Conservation (phyloP, 805 yeast genomes). For the Pichia nanzhaoensis region DNA sequence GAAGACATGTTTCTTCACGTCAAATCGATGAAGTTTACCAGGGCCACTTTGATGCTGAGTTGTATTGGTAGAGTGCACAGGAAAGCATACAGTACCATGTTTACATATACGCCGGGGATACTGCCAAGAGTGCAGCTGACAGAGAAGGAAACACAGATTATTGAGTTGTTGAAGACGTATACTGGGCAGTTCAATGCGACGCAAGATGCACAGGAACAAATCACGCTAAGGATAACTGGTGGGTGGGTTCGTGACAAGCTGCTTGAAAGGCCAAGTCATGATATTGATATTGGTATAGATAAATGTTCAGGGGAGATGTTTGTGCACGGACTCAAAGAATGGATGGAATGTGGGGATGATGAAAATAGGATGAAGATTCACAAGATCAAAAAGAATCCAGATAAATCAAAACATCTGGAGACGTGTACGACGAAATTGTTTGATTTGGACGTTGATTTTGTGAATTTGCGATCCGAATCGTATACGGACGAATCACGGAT, state of each 20-base stretch:
- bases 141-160: slow-evolving; percentile 22
- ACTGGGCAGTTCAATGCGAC: slow-evolving; percentile 21
- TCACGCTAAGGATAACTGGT: slow-evolving; percentile 75
- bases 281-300: slow-evolving; percentile 88
- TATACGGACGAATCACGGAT: slow-evolving; percentile 80
- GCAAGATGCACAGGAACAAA: slow-evolving; percentile 13
- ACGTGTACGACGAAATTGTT: slow-evolving; percentile 88
- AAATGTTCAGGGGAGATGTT: slow-evolving; percentile 79
- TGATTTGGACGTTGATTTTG: slow-evolving; percentile 88
- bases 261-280: slow-evolving; percentile 73
- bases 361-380: slow-evolving; percentile 32
- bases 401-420: slow-evolving; percentile 90
- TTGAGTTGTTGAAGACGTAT: slow-evolving; percentile 23
- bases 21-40: too few species aligned
- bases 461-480: slow-evolving; percentile 80
- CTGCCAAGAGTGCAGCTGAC: slow-evolving; percentile 18
- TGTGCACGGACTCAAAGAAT: slow-evolving; percentile 59
- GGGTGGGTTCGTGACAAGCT: slow-evolving; percentile 98
- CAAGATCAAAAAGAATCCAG: slow-evolving; percentile 87
- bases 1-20: too few species aligned
- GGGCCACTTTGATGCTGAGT: too few species aligned
- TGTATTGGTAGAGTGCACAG: too few species aligned
- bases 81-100: not conserved
- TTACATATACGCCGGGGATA: slow-evolving; percentile 1
- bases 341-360: slow-evolving; percentile 21